A percentile compares a stretch with the other conserved stretches of the same genome.
Conservation (phyloP, 192 early-diverging fungal species). For the Entomortierella lignicola region DNA sequence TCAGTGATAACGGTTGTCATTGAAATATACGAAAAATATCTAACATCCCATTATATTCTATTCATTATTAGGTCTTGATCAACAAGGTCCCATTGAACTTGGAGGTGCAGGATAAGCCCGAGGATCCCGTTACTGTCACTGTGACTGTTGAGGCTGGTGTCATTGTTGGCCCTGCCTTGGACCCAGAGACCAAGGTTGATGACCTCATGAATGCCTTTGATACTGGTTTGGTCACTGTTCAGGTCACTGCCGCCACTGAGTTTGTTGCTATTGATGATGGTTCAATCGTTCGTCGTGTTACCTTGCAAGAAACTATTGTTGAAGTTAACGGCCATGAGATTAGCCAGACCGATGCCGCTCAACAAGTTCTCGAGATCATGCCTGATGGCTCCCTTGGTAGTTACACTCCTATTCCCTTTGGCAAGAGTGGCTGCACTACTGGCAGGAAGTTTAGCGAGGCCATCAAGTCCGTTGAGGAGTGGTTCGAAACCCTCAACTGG, state of each 20-base stretch:
- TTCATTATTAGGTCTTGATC: slow-evolving; percentile 54
- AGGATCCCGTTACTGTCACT: slow-evolving; percentile 32
- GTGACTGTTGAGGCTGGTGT: slow-evolving; percentile 44
- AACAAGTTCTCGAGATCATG: slow-evolving; percentile 69
- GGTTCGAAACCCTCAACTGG: slow-evolving; percentile 49
- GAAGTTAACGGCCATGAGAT: slow-evolving; percentile 68
- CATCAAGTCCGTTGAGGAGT: slow-evolving; percentile 35
- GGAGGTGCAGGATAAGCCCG: slow-evolving; percentile 49
- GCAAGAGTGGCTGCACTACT: slow-evolving; percentile 18
- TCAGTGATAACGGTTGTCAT: no score
- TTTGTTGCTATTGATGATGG: slow-evolving; percentile 55
- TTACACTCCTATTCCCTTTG: slow-evolving; percentile 46
- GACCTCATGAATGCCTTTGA: slow-evolving; percentile 63
- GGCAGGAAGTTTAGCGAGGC: slow-evolving; percentile 15
- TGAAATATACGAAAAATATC: no score
- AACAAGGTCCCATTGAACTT: slow-evolving; percentile 63
- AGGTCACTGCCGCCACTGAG: slow-evolving; percentile 61
- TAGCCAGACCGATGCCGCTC: slow-evolving; percentile 61
- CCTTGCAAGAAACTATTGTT: slow-evolving; percentile 58
- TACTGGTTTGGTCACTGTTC: slow-evolving; percentile 64
- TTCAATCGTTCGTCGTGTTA: slow-evolving; percentile 60
- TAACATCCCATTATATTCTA: not conserved
- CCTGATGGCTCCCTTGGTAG: slow-evolving; percentile 54
- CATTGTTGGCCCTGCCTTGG: slow-evolving; percentile 50
- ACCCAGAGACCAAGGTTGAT: slow-evolving; percentile 54